These are phyloP conservation scores for Pythium vanterpoolii DNA, from an alignment of 352 stramenopile genomes.

Conservation along the genomic window DNA sequence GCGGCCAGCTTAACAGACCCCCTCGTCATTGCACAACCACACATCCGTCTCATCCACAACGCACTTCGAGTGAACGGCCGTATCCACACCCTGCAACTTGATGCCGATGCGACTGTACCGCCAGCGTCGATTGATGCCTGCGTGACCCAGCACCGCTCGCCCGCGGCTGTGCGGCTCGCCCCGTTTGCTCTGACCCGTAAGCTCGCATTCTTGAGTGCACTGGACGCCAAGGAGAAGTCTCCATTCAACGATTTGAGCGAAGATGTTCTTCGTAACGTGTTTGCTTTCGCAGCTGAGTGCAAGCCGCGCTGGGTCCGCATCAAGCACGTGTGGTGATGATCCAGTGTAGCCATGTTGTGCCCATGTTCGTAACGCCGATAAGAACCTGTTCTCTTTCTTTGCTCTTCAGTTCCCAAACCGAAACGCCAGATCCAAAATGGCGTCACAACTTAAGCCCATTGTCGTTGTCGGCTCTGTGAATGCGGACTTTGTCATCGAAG, in stretches of 20 bases:
- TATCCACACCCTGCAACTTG: conserved; percentile 10
- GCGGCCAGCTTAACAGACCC: background rate
- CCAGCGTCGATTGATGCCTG: background rate
- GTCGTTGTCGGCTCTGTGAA: conserved; percentile 84
- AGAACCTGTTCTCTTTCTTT: background rate
- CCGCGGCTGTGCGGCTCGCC: conserved; percentile 6
- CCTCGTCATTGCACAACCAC: background rate
- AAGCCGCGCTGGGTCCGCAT: conserved; percentile 3
- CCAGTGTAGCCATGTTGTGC: background rate
- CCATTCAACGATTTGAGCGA: background rate
- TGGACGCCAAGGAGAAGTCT: background rate
- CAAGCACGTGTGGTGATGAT: background rate
- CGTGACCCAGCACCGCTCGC: background rate
- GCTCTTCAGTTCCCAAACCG: background rate
- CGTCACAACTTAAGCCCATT: conserved; percentile 25
- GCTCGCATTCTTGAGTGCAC: conserved; percentile 7
- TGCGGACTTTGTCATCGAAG: conserved; percentile 73
- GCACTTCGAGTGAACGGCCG: conserved; percentile 7
- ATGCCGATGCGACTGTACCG: background rate
- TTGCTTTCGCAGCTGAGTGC: conserved; percentile 7
- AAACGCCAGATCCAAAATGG: background rate
- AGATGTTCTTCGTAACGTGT: conserved; percentile 6
- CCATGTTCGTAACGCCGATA: background rate
- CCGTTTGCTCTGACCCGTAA: background rate
- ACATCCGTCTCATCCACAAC: background rate